phyloP scores from a whole-genome alignment of 805 yeast species.

The Sungouiozyma ichnusensis region DNA sequence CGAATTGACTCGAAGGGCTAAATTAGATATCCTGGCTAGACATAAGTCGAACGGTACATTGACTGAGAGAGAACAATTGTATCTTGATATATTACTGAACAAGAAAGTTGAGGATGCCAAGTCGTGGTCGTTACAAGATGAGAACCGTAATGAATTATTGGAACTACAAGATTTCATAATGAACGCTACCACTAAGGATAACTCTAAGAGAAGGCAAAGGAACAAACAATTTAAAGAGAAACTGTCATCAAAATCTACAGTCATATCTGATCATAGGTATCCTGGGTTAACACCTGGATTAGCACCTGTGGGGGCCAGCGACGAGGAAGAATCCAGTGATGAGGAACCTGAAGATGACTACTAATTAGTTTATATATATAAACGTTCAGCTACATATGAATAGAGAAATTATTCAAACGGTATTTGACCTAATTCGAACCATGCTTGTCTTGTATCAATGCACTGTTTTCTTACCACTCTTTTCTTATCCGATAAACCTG shows the following conservation, averaged over 20 bases:
- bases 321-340: conserved; percentile 35
- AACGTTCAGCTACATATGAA: neutral
- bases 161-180: conserved; percentile 36
- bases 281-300: conserved; percentile 76
- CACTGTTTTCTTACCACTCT: conserved; percentile 69
- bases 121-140: conserved; percentile 33
- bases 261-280: conserved; percentile 23
- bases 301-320: conserved; percentile 67
- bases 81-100: conserved; percentile 28
- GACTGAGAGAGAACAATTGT: conserved; percentile 27
- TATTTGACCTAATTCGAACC: conserved; percentile 43
- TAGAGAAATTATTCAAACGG: conserved; percentile 24
- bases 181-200: conserved; percentile 32
- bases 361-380: neutral
- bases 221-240: conserved; percentile 25
- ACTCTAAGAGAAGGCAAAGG: conserved; percentile 20
- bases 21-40: conserved; percentile 25
- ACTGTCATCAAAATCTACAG: conserved; percentile 6
- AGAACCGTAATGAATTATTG: conserved; percentile 31
- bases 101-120: conserved; percentile 31
- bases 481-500: conserved; percentile 59
- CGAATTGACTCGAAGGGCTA: conserved; percentile 25
- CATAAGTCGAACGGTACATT: conserved; percentile 27
- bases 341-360: conserved; percentile 14
- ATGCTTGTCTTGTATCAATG: conserved; percentile 69